Conservation (phyloP, 805 yeast species). For the Candida gorgasii region DNA sequence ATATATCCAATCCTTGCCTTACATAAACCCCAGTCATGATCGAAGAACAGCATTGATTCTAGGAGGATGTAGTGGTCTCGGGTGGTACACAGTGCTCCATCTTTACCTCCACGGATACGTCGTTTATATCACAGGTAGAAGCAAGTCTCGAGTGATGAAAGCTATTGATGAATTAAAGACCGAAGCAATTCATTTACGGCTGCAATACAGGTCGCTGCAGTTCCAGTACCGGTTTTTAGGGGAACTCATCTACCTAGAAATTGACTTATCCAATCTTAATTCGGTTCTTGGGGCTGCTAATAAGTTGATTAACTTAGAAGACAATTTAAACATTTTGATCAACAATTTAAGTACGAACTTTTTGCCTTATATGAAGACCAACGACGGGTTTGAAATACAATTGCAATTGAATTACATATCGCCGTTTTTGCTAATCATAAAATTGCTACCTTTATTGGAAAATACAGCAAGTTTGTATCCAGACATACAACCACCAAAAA, state of each 20-base stretch:
- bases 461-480: conserved; percentile 31
- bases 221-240: conserved; percentile 30
- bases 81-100: conserved; percentile 74
- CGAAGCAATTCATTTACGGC: conserved; percentile 47
- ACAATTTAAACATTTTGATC: conserved; percentile 57
- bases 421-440: conserved; percentile 58
- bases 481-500: conserved; percentile 45
- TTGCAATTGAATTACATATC: conserved; percentile 77
- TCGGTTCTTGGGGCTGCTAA: conserved; percentile 46
- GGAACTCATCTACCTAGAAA: conserved; percentile 36
- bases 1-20: conserved; percentile 45
- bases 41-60: conserved; percentile 72
- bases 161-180: conserved; percentile 56
- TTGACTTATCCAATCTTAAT: conserved; percentile 34
- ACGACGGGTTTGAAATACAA: conserved; percentile 75
- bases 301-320: conserved; percentile 48
- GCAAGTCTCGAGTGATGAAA: conserved; percentile 51
- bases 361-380: conserved; percentile 63
- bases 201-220: conserved; percentile 23
- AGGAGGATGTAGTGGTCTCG: conserved; percentile 82
- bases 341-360: conserved; percentile 85
- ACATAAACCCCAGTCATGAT: conserved; percentile 52
- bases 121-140: conserved; percentile 76
- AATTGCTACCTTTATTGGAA: conserved; percentile 53
- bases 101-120: conserved; percentile 76